Conservation (phyloP, 768 basidiomycete species). For the Phanerochaete sordida region DNA sequence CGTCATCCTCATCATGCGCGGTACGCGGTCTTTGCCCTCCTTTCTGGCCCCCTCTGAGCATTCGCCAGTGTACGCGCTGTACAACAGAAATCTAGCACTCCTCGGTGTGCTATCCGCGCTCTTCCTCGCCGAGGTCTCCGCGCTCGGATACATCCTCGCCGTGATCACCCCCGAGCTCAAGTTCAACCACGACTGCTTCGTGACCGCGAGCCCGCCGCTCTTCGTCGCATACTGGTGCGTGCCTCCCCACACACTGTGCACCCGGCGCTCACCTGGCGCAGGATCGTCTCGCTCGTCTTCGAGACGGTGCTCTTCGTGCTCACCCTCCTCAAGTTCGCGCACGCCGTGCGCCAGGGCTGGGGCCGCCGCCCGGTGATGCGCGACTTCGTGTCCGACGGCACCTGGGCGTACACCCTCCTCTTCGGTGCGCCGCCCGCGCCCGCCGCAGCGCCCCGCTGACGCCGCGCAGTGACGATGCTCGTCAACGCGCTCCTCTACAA, state of each 20-base stretch:
- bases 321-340: constrained; percentile 20
- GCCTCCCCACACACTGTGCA: not conserved
- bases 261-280: not conserved
- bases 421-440: constrained; percentile 20
- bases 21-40: constrained; percentile 5
- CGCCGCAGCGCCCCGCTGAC: no score
- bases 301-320: constrained; percentile 24
- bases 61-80: constrained; percentile 21
- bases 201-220: constrained; percentile 17
- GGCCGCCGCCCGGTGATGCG: constrained; percentile 21
- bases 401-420: constrained; percentile 26
- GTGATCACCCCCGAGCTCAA: constrained; percentile 19
- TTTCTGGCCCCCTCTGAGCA: not conserved
- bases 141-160: constrained; percentile 19
- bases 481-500: constrained; percentile 23
- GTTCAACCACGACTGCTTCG: constrained; percentile 22
- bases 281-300: constrained; percentile 22
- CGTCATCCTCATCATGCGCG: constrained; percentile 22
- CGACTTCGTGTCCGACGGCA: constrained; percentile 23
- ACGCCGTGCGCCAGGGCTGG: constrained; percentile 20
- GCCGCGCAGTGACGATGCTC: constrained; percentile 17
- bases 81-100: constrained; percentile 14
- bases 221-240: constrained; percentile 23
- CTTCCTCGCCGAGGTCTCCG: constrained; percentile 15
- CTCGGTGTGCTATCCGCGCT: constrained; percentile 11